Base-by-base conservation (phyloP, 2,329 filamentous ascomycete genomes). In the Neofusicoccum sp. region DNA sequence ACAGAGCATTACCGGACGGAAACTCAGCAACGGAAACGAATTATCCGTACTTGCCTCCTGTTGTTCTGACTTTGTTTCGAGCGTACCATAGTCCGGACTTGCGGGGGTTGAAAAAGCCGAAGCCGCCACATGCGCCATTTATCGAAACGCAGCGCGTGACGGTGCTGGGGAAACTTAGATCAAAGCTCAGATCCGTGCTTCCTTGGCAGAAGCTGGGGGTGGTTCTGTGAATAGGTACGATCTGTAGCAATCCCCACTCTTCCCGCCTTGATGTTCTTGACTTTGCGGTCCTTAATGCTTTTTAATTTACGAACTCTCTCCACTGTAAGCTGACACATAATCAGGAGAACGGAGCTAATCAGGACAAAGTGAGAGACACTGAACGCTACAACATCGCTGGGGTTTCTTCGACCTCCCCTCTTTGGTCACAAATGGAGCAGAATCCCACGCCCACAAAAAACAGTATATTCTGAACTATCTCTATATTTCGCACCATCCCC, bases 181-280 rank as follows among this genome's bases (percentile, higher is more conserved):
- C 36, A 14, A 40, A 26, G 24, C 24, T 7, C 36, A 12, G 24
- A 38, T 34, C 51, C 26, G 16, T 54, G 51, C 12, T 28, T 1
- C 36, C 51, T 56, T 43, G 38, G 51, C 51, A 31, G n/a, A n/a
- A n/a, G n/a, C n/a, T n/a, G n/a, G n/a, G n/a, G n/a, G 7, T 40
- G 26, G 26, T 16, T 12, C 7, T 30, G 51, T 20, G 16, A 31
- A 43, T 31, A 31, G 36, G 26, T 26, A 43, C 43, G 26, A n/a
- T 12, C 49, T 26, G 34, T 30, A 41, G 7, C 8, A 4, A 28
- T 4, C 24, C 8, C 49, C 49, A 24, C 24, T 54, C 43, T 20
- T 41, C 49, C 48, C 48, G 48, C 48, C 48, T 14, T 34, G n/a
- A 24, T 28, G 3, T n/a, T n/a, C 24, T 54, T n/a, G 26, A 28